Evolutionary conservation across 2,329 filamentous ascomycete species (phyloP).

Genomic region (Cytospora paraplurivora): DNA sequence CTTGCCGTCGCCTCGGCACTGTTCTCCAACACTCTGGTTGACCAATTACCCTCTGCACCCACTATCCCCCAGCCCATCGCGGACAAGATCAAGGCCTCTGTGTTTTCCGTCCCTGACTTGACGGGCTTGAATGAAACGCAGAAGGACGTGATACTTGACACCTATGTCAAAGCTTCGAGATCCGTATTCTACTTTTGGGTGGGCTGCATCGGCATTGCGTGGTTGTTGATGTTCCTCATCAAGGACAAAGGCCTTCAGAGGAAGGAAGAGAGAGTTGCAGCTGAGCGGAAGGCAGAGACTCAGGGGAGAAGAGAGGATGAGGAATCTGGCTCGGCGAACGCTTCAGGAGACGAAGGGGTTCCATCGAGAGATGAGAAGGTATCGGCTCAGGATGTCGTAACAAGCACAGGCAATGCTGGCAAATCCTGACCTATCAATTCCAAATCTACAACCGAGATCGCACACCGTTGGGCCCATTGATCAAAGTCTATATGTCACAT

Average conservation of each 20-base stretch:
- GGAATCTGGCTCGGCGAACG: slow-evolving; percentile 5
- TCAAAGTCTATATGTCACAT: too few relatives aligned
- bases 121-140: slow-evolving; percentile 39
- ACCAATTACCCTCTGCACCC: slow-evolving; percentile 39
- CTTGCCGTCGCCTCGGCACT: slow-evolving; percentile 60
- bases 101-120: slow-evolving; percentile 41
- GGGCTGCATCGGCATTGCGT: slow-evolving; percentile 21
- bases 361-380: background rate
- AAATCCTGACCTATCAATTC: background rate
- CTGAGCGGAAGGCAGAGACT: background rate
- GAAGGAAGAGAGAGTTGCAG: slow-evolving; percentile 18
- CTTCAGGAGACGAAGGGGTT: slow-evolving; percentile 7
- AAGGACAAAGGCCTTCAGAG: slow-evolving; percentile 25
- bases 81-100: slow-evolving; percentile 41
- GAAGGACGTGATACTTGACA: slow-evolving; percentile 19
- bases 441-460: background rate
- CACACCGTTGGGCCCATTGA: too few relatives aligned
- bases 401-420: background rate
- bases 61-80: slow-evolving; percentile 34
- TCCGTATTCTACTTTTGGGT: slow-evolving; percentile 28
- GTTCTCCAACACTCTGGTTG: slow-evolving; percentile 24
- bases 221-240: slow-evolving; percentile 25
- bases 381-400: background rate
- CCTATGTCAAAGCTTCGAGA: slow-evolving; percentile 25
- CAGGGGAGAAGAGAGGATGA: background rate